Evolutionary conservation across 2,329 filamentous ascomycete species (phyloP).

Genomic region (Hypoxylon sp.): DNA sequence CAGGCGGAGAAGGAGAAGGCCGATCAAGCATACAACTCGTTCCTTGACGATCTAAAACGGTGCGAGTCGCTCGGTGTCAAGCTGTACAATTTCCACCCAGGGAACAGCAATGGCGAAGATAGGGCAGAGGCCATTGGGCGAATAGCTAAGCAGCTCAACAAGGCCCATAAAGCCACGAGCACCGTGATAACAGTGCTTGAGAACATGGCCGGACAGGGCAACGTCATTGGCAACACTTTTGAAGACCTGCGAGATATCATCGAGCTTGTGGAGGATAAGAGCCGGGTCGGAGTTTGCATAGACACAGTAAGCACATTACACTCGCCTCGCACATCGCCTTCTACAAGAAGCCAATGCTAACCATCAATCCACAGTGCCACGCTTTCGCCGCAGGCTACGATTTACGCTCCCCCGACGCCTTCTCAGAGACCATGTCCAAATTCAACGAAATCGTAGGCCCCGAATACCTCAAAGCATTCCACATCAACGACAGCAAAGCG

Average conservation of each 20-base stretch:
- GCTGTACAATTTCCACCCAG: constrained; percentile 99
- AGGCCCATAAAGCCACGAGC: constrained; percentile 81
- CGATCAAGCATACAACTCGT: constrained; percentile 85
- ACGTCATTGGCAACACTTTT: constrained; percentile 87
- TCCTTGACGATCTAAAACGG: constrained; percentile 87
- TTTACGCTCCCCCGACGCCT: constrained; percentile 80
- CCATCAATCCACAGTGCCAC: constrained; percentile 71
- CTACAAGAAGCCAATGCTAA: constrained; percentile 9
- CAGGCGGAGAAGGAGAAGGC: constrained; percentile 85
- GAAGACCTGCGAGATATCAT: constrained; percentile 92
- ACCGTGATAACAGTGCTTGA: constrained; percentile 88
- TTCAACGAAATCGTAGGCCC: constrained; percentile 86
- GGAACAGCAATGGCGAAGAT: constrained; percentile 79
- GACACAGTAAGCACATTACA: constrained; percentile 71
- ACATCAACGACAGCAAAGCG: constrained; percentile 96
- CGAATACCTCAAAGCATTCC: constrained; percentile 85
- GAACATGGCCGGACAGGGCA: constrained; percentile 94
- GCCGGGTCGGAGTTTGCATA: constrained; percentile 90
- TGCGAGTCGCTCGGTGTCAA: constrained; percentile 89
- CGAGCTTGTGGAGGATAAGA: constrained; percentile 81
- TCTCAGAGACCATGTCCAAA: constrained; percentile 78
- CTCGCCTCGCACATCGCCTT: neutral
- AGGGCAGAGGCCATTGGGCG: constrained; percentile 80
- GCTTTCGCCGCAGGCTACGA: constrained; percentile 96
- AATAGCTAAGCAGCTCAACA: constrained; percentile 86